phyloP scores from a whole-genome alignment of 176 grass and related monocot genomes.

The Aegilops umbellulata region DNA sequence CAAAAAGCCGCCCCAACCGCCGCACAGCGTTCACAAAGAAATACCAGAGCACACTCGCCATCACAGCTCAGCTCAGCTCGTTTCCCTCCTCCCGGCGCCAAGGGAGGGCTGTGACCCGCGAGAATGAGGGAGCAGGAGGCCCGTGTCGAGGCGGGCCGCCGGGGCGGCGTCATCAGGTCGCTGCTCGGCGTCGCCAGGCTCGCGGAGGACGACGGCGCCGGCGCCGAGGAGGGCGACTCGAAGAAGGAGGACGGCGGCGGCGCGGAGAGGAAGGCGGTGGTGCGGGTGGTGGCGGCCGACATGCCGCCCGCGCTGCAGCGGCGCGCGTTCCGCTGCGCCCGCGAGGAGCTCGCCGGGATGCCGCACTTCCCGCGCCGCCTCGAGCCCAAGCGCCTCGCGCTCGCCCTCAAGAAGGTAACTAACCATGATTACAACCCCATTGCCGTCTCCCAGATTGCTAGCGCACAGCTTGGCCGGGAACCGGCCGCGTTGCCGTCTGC shows the following conservation, averaged over 20 bases:
- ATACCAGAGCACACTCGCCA: background rate
- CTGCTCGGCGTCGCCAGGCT: slow-evolving; percentile 62
- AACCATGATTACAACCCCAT: background rate
- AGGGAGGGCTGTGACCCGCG: background rate
- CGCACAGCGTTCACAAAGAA: background rate
- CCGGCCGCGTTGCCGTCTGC: background rate
- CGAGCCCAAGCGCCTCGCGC: slow-evolving; percentile 83
- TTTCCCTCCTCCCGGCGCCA: background rate
- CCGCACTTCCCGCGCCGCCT: slow-evolving; percentile 55
- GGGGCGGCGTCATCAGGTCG: slow-evolving; percentile 56
- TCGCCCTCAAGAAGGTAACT: slow-evolving; percentile 87
- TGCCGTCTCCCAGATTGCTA: background rate
- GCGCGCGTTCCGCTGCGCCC: slow-evolving; percentile 72
- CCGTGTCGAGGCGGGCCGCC: slow-evolving; percentile 54
- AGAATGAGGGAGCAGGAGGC: slow-evolving; percentile 36
- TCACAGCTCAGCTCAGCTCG: background rate
- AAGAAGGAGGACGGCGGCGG: slow-evolving; percentile 19
- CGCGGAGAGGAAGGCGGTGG: slow-evolving; percentile 47
- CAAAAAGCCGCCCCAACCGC: slow-evolving; percentile 35
- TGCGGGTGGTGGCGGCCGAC: slow-evolving; percentile 71
- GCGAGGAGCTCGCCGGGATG: slow-evolving; percentile 75
- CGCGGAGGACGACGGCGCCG: slow-evolving; percentile 8
- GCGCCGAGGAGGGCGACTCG: background rate
- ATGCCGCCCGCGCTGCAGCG: slow-evolving; percentile 77
- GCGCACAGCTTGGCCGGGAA: background rate